Evolutionary conservation across 441 rosid species (phyloP).

Genomic region (Pelargonium australe): DNA sequence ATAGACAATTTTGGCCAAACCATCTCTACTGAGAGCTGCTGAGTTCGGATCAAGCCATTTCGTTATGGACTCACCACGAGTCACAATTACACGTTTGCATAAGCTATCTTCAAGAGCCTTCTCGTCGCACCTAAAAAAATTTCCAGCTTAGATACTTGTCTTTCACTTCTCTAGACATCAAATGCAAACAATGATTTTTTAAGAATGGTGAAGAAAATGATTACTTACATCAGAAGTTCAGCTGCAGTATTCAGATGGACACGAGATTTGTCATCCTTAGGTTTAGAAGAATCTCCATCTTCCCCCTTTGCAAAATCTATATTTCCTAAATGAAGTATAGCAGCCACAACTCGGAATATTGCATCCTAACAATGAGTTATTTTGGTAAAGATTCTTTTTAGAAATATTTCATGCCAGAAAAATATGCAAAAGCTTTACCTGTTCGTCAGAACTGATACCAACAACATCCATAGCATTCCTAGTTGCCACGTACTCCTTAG

Average conservation of each 20-base stretch:
- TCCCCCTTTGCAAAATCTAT: conserved; percentile 71
- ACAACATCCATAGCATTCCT: conserved; percentile 83
- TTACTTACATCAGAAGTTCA: conserved; percentile 70
- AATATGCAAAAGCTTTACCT: conserved; percentile 38
- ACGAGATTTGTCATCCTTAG: conserved; percentile 69
- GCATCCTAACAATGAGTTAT: conserved; percentile 51
- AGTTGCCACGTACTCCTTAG: conserved; percentile 59
- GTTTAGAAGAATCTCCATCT: conserved; percentile 69
- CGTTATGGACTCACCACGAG: conserved; percentile 92
- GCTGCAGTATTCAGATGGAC: conserved; percentile 75
- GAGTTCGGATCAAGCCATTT: conserved; percentile 77
- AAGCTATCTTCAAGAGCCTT: conserved; percentile 73
- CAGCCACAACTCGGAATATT: conserved; percentile 87
- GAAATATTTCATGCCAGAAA: conserved; percentile 4
- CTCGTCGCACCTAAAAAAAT: conserved; percentile 71
- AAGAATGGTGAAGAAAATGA: conserved; percentile 6
- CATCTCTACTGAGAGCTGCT: conserved; percentile 85
- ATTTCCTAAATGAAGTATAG: conserved; percentile 92
- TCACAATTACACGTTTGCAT: conserved; percentile 87
- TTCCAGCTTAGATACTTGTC: conserved; percentile 20
- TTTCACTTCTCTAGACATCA: conserved; percentile 16
- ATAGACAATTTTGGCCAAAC: conserved; percentile 85
- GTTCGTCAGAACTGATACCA: conserved; percentile 64
- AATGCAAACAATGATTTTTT: conserved; percentile 5
- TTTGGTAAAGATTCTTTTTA: conserved; percentile 21